Base-by-base conservation (phyloP, 2,329 filamentous ascomycete genomes). In the Colletotrichum incanum region DNA sequence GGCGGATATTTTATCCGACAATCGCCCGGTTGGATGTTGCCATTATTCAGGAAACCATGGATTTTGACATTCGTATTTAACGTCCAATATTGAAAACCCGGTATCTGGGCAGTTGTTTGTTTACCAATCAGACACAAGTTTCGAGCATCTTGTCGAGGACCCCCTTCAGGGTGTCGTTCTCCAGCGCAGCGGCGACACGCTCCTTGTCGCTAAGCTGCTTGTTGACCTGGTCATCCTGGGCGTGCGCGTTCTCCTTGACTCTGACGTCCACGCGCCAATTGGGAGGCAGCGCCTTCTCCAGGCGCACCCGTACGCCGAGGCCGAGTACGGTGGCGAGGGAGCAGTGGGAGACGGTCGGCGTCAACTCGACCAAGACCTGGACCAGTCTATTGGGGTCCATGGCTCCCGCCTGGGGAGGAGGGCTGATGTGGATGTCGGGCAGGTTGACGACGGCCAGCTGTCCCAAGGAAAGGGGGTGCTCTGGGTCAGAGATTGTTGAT, bases 161-260 rank as follows among this genome's bases (percentile, higher is more conserved):
- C 50, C 92, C 92, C 86, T 94, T 94, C 72, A 99, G 85, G 1
- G 94, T 97, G 68, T 94, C 93, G 80, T 99, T 99, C 83, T 98
- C 96, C 77, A 98, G 85, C 8, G 96, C 96, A 12, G 96, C 96
- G 1, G 96, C 95, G 55, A 99, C 96, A 73, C 96, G 88, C 85
- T 99, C 96, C 86, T 98, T 99, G 84, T 99, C 96, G 43, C 92
- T 94, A 54, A 99, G 86, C 83, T 99, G 96, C 86, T 98, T 98
- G 84, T 97, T 98, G 64, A 98, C 95, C 81, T 98, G 95, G 74
- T 98, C 95, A 56, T 94, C 96, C 73, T 97, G 97, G 75, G 91
- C 94, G 81, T 98, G 96, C n/a, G 95, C 96, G 74, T 95, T 96
- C 83, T 97, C 93, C 82, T 98, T 98, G 82, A 98, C 97, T 77